phyloP scores from a whole-genome alignment of 2,329 filamentous ascomycete species.

The Aspergillus puulaauensis region DNA sequence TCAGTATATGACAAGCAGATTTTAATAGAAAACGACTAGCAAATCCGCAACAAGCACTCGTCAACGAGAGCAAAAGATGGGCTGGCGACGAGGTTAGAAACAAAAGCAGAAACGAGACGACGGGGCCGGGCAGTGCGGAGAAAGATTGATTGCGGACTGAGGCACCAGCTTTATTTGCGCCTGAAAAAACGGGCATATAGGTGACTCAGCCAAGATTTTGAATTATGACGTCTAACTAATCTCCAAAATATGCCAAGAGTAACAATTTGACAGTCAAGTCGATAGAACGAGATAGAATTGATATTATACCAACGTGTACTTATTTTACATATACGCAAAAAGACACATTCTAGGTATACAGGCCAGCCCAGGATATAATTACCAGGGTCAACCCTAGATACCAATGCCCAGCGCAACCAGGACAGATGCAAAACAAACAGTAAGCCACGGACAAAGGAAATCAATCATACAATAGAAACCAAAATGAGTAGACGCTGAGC shows the following conservation, averaged over 20 bases:
- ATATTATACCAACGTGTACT: slow-evolving; percentile 19
- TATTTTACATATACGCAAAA: slow-evolving; percentile 25
- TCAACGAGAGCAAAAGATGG: neutral
- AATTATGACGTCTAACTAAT: slow-evolving; percentile 13
- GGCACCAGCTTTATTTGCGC: slow-evolving; percentile 12
- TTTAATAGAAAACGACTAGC: neutral
- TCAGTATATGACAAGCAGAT: slow-evolving; percentile 7
- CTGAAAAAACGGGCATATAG: slow-evolving; percentile 9
- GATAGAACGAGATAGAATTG: slow-evolving; percentile 6
- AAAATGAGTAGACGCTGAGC: slow-evolving; percentile 25
- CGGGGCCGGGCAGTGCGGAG: slow-evolving; percentile 15
- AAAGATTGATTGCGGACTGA: slow-evolving; percentile 11
- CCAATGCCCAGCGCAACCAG: slow-evolving; percentile 24
- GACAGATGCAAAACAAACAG: slow-evolving; percentile 14
- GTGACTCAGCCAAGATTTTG: slow-evolving; percentile 10
- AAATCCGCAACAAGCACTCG: slow-evolving; percentile 7
- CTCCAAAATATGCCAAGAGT: neutral
- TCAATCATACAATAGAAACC: slow-evolving; percentile 30
- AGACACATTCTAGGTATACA: slow-evolving; percentile 29
- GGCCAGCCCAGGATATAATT: slow-evolving; percentile 15
- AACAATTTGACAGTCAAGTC: too few species aligned
- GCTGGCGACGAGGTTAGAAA: slow-evolving; percentile 5
- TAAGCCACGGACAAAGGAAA: slow-evolving; percentile 21
- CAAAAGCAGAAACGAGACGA: slow-evolving; percentile 10
- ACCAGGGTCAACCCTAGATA: slow-evolving; percentile 13